Conservation (phyloP, 192 early-diverging fungal species). For the Geranomyces michiganensis region DNA sequence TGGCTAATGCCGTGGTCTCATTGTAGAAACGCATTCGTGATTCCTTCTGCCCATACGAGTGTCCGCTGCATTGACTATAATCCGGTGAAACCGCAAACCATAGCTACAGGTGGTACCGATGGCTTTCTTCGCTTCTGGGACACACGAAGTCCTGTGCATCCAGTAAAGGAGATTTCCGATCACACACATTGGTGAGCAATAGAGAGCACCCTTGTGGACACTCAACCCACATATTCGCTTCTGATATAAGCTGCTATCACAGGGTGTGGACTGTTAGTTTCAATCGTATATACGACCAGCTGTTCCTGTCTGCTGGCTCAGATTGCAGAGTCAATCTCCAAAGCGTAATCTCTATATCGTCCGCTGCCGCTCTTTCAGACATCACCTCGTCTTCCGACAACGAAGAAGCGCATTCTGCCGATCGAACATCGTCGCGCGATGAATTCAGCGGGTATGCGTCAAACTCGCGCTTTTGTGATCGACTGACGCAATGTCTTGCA, state of each 20-base stretch:
- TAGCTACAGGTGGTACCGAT: constrained; percentile 89
- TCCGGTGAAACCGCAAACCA: constrained; percentile 79
- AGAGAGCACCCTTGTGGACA: too few relatives aligned
- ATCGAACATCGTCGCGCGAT: background rate
- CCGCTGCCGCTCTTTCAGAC: constrained; percentile 15
- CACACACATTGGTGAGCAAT: constrained; percentile 82
- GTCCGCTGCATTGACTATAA: constrained; percentile 83
- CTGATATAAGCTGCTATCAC: background rate
- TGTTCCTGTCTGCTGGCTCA: constrained; percentile 80
- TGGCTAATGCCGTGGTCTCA: background rate
- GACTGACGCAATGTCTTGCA: background rate
- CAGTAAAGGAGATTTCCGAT: constrained; percentile 70
- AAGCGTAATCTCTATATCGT: constrained; percentile 72
- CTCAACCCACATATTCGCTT: too few relatives aligned
- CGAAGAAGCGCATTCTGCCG: constrained; percentile 39
- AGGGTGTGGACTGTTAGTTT: constrained; percentile 84
- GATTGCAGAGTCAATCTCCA: constrained; percentile 90
- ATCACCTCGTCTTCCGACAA: too few relatives aligned
- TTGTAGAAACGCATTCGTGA: constrained; percentile 31
- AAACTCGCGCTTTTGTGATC: background rate
- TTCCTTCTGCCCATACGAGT: constrained; percentile 71
- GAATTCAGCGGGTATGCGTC: constrained; percentile 25
- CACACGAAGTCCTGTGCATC: constrained; percentile 52
- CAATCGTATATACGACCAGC: constrained; percentile 91
- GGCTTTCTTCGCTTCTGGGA: constrained; percentile 90